Conservation (phyloP, 768 basidiomycete species). For the Filobasidium floriforme region DNA sequence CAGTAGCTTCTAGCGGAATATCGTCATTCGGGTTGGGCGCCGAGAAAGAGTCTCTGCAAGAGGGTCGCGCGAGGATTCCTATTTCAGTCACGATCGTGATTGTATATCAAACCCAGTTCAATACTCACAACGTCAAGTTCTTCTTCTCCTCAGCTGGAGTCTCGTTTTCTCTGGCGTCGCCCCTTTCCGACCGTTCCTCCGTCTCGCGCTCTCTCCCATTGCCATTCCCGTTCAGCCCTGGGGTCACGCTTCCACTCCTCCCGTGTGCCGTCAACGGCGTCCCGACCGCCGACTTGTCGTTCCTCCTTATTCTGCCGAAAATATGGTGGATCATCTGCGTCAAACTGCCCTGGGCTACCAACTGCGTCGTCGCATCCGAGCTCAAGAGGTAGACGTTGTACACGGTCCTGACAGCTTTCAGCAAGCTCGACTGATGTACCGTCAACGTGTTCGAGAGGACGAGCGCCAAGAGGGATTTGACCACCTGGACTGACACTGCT, state of each 20-base stretch:
- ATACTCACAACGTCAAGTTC: too few relatives aligned
- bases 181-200: too few relatives aligned
- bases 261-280: not conserved
- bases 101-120: too few relatives aligned
- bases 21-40: conserved; percentile 43
- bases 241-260: conserved; percentile 1
- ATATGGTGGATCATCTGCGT: conserved; percentile 98
- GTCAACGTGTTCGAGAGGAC: conserved; percentile 64
- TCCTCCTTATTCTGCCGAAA: conserved; percentile 58
- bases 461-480: conserved; percentile 84
- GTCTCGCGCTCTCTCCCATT: not conserved
- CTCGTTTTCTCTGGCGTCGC: too few relatives aligned
- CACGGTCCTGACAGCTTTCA: conserved; percentile 94
- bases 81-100: not conserved
- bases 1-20: conserved; percentile 28
- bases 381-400: conserved; percentile 96
- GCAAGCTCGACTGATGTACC: conserved; percentile 88
- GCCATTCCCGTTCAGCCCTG: not conserved
- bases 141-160: too few relatives aligned
- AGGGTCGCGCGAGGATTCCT: not conserved
- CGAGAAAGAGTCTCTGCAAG: conserved; percentile 37
- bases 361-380: conserved; percentile 83
- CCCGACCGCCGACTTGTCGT: conserved; percentile 16
- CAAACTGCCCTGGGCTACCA: conserved; percentile 93
- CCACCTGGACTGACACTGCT: conserved; percentile 87